A percentile compares a stretch with the other conserved stretches of the same genome.
Evolutionary conservation across 2,329 filamentous ascomycete species (phyloP).

Genomic region (Epichloe elymi): DNA sequence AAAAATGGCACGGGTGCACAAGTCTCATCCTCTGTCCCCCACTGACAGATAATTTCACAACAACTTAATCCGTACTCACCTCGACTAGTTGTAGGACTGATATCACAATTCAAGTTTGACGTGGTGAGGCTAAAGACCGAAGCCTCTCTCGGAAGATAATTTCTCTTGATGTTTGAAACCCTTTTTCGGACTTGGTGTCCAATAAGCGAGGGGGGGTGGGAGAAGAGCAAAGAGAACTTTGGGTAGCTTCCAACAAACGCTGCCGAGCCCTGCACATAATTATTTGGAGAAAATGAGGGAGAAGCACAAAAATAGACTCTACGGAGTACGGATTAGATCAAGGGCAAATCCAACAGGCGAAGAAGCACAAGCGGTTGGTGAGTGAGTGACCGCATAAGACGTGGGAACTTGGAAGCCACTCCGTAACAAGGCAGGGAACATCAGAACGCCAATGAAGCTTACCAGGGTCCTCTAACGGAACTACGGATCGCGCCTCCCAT

Average conservation of each 20-base stretch:
- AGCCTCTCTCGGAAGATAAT: not conserved
- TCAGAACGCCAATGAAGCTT: conserved; percentile 4
- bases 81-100: not conserved
- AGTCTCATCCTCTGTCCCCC: not conserved
- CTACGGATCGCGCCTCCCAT: not conserved
- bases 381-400: not conserved
- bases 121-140: not conserved
- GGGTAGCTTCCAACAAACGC: not conserved
- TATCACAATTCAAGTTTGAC: not conserved
- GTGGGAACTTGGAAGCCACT: not conserved
- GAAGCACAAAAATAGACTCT: conserved; percentile 1
- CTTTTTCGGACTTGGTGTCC: not conserved
- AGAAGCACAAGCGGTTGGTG: not conserved
- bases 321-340: not conserved
- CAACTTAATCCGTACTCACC: not conserved
- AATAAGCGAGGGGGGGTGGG: not conserved
- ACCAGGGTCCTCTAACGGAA: conserved; percentile 1
- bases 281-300: not conserved
- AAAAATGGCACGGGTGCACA: not conserved
- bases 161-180: not conserved
- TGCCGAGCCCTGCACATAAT: not conserved
- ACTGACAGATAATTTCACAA: not conserved
- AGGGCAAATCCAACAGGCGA: not conserved
- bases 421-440: not conserved
- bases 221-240: not conserved